These are phyloP conservation scores for Exophiala alcalophila DNA, from an alignment of 2,329 filamentous ascomycete species.

Conservation along the genomic window DNA sequence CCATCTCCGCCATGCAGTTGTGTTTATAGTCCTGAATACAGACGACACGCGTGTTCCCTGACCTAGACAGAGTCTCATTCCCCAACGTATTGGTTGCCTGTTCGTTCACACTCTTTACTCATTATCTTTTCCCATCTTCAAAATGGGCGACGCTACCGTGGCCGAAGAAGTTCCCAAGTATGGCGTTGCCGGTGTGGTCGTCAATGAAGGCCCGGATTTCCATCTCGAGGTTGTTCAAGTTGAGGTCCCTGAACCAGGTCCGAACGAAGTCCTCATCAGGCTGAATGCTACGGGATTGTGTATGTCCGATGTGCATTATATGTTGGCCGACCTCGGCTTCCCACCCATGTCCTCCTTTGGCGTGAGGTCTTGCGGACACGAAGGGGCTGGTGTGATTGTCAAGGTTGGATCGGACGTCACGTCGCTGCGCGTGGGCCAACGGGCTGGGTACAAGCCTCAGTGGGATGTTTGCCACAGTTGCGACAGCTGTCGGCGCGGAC, in stretches of 20 bases:
- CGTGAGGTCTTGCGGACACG: conserved; percentile 51
- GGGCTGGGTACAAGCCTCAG: conserved; percentile 53
- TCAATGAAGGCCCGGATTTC: conserved; percentile 29
- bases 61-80: too few relatives aligned
- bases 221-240: conserved; percentile 28
- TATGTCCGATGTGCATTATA: conserved; percentile 57
- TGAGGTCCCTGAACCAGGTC: conserved; percentile 39
- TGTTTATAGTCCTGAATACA: too few relatives aligned
- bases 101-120: too few relatives aligned
- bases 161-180: conserved; percentile 27
- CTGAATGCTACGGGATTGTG: conserved; percentile 60
- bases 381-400: conserved; percentile 58
- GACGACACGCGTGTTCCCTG: too few relatives aligned
- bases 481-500: conserved; percentile 50
- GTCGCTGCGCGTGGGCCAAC: conserved; percentile 52
- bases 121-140: too few relatives aligned
- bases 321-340: conserved; percentile 52
- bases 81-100: too few relatives aligned
- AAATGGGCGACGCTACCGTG: too few relatives aligned
- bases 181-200: conserved; percentile 24
- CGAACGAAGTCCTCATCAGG: conserved; percentile 55
- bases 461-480: conserved; percentile 53
- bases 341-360: conserved; percentile 47
- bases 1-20: too few relatives aligned
- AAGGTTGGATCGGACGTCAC: conserved; percentile 54